Evolutionary conservation across 257 asterid species (phyloP).

Genomic region (Solanum tacnaense): DNA sequence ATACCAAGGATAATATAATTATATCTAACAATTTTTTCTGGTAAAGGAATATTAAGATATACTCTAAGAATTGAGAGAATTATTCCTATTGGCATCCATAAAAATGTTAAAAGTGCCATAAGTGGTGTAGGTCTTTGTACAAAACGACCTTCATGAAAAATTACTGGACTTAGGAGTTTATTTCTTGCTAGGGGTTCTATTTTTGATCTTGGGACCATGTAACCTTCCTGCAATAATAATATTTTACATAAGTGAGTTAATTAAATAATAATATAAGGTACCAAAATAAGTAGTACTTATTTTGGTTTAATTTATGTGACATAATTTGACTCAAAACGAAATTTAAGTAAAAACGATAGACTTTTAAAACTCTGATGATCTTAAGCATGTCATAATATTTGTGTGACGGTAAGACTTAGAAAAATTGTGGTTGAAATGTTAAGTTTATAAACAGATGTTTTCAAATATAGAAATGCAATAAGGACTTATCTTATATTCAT

Average conservation of each 20-base stretch:
- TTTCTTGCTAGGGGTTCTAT: constrained; percentile 45
- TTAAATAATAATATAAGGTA: too few species aligned
- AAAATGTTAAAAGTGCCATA: constrained; percentile 43
- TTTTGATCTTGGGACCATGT: constrained; percentile 53
- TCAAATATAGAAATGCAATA: neutral
- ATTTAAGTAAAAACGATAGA: neutral
- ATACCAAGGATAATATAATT: constrained; percentile 59
- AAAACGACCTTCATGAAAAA: constrained; percentile 83
- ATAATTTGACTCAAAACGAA: neutral
- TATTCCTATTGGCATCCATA: constrained; percentile 77
- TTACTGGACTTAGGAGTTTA: constrained; percentile 58
- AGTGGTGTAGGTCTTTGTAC: constrained; percentile 82
- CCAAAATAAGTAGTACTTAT: neutral
- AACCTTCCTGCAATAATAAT: constrained; percentile 51
- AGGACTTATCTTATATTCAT: neutral
- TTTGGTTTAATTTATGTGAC: neutral
- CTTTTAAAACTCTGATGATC: neutral
- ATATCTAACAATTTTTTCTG: constrained; percentile 52
- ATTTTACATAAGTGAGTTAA: neutral
- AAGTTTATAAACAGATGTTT: too few species aligned
- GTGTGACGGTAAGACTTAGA: neutral
- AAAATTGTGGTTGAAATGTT: neutral
- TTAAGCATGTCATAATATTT: neutral
- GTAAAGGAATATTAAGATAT: constrained; percentile 52
- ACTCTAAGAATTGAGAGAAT: constrained; percentile 49